Percentiles rank a stretch among this genome's conserved stretches.
phyloP scores from a whole-genome alignment of 1,139 yeast species.

The Lodderomyces metapsilosis region DNA sequence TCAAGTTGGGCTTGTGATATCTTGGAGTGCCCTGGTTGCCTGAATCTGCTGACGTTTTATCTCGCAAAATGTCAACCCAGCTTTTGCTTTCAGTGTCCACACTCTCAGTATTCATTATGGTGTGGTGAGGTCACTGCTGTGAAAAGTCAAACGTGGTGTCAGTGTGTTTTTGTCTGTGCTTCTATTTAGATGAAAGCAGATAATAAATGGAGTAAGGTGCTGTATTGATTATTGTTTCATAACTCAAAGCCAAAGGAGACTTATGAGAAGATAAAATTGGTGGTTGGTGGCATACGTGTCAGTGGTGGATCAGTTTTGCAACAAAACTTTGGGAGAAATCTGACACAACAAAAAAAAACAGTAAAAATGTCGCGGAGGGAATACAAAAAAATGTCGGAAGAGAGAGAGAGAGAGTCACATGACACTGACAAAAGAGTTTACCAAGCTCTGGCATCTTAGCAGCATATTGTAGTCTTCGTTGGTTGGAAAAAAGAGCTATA shows the following conservation, averaged over 20 bases:
- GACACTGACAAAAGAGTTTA: neutral
- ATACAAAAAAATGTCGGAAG: neutral
- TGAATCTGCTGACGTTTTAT: neutral
- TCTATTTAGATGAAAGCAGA: too few species aligned
- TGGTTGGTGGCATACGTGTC: slow-evolving; percentile 1
- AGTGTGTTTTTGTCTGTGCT: neutral
- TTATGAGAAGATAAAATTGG: neutral
- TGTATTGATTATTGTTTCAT: neutral
- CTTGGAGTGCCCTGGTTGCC: neutral
- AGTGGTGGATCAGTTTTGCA: slow-evolving; percentile 2
- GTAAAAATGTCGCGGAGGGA: neutral
- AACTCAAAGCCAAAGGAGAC: neutral
- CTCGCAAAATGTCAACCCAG: slow-evolving; percentile 1
- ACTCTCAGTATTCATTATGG: neutral
- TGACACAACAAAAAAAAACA: neutral
- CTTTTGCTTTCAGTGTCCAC: neutral
- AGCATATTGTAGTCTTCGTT: too few species aligned
- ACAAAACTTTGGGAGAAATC: neutral
- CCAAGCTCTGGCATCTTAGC: too few species aligned
- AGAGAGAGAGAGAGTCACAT: neutral
- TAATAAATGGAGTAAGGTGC: too few species aligned
- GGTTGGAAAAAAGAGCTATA: too few species aligned
- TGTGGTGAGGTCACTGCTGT: too few species aligned
- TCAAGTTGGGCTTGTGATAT: slow-evolving; percentile 5
- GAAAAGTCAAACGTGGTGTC: neutral